phyloP scores from a whole-genome alignment of 1,284 basidiomycete genomes.

The Ceratobasidium theobromae region DNA sequence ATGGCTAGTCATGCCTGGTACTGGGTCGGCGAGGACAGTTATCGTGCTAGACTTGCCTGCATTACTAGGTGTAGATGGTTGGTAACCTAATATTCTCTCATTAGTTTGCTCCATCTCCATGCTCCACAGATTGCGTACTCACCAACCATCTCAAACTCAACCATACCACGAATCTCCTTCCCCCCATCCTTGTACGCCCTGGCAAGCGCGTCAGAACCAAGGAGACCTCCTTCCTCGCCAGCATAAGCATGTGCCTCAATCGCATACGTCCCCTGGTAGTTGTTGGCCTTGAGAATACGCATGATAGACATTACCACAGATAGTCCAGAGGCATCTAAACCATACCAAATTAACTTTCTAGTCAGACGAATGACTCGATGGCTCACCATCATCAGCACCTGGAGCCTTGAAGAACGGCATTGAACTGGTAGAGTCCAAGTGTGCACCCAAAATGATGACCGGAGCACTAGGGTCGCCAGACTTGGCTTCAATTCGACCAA shows the following conservation, averaged over 20 bases:
- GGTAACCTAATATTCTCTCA: constrained; percentile 27
- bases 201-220: constrained; percentile 27
- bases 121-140: not conserved
- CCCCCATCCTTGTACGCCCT: constrained; percentile 26
- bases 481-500: constrained; percentile 51
- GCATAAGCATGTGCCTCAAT: constrained; percentile 43
- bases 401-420: constrained; percentile 43
- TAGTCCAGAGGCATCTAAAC: constrained; percentile 30
- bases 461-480: constrained; percentile 45
- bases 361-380: not conserved
- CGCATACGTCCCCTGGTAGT: constrained; percentile 30
- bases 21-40: constrained; percentile 31
- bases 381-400: constrained; percentile 48
- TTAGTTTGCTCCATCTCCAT: not conserved
- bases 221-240: constrained; percentile 35
- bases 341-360: not conserved
- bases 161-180: constrained; percentile 30
- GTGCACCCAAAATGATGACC: constrained; percentile 61
- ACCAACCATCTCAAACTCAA: constrained; percentile 34
- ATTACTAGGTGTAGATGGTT: constrained; percentile 18
- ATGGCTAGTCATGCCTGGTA: constrained; percentile 25
- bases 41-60: constrained; percentile 31
- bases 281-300: constrained; percentile 33
- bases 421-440: constrained; percentile 46
- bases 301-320: constrained; percentile 31